These are phyloP conservation scores for Paragyromitra xinjiangensis DNA, from an alignment of 495 filamentous ascomycete genomes.

Conservation along the genomic window DNA sequence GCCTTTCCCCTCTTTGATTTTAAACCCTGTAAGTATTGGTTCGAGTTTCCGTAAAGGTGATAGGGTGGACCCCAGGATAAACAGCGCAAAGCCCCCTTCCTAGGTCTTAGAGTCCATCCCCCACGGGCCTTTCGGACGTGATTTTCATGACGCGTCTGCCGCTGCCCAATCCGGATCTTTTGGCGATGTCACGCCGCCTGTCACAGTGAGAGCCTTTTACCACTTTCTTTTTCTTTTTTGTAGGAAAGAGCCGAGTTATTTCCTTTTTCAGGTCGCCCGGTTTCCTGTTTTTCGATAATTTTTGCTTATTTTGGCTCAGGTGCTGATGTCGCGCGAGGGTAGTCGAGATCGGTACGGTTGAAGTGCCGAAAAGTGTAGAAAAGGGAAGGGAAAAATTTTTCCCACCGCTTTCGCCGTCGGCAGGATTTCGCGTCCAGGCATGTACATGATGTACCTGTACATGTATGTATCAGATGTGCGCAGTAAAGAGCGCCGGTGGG, in stretches of 20 bases:
- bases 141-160: slow-evolving; percentile 53
- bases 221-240: slow-evolving; percentile 31
- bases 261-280: slow-evolving; percentile 44
- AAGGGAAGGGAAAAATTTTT: slow-evolving; percentile 37
- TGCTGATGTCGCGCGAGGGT: slow-evolving; percentile 31
- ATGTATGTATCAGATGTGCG: slow-evolving; percentile 52
- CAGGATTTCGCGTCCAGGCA: slow-evolving; percentile 41
- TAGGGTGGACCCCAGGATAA: slow-evolving; percentile 48
- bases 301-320: slow-evolving; percentile 46
- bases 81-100: slow-evolving; percentile 52
- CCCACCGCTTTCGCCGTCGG: slow-evolving; percentile 32
- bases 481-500: slow-evolving; percentile 34
- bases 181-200: slow-evolving; percentile 53
- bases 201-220: slow-evolving; percentile 36
- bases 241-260: slow-evolving; percentile 47
- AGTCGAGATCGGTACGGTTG: slow-evolving; percentile 48
- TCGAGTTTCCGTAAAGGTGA: slow-evolving; percentile 50
- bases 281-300: slow-evolving; percentile 45
- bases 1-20: slow-evolving; percentile 51
- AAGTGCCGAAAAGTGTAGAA: slow-evolving; percentile 48
- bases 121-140: slow-evolving; percentile 50
- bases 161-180: slow-evolving; percentile 50
- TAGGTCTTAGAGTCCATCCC: slow-evolving; percentile 48
- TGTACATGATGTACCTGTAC: slow-evolving; percentile 44
- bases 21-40: slow-evolving; percentile 41